These are phyloP conservation scores for Tetrahymena thermophila DNA, from an alignment of 73 alveolate genomes.

Conservation along the genomic window DNA sequence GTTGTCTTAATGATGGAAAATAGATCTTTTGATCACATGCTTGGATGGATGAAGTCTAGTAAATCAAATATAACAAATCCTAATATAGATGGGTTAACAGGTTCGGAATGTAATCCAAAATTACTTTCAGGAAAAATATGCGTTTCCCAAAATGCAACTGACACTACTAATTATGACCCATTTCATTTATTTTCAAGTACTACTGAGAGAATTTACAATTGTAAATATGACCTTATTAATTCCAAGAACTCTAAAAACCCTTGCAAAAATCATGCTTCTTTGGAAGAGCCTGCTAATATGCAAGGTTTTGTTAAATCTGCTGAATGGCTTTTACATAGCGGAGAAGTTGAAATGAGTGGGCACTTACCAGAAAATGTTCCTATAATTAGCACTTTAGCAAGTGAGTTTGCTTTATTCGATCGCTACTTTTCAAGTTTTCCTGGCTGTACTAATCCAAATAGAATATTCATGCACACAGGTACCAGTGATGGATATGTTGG, in stretches of 20 bases:
- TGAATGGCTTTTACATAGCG: not conserved
- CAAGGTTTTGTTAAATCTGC: not conserved
- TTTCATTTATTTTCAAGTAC: not conserved
- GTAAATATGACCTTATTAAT: not conserved
- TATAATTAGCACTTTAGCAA: not conserved
- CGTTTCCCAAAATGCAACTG: not conserved
- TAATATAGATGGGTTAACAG: not conserved
- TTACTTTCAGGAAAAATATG: not conserved
- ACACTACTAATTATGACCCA: not conserved
- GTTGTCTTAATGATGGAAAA: constrained; percentile 6
- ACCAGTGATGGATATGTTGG: not conserved
- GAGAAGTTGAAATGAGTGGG: not conserved
- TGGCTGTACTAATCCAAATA: not conserved
- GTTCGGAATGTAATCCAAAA: not conserved
- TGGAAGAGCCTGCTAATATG: not conserved
- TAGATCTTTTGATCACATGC: constrained; percentile 5
- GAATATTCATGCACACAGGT: not conserved
- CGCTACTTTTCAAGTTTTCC: not conserved
- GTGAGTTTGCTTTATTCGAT: not conserved
- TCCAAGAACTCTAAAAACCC: not conserved
- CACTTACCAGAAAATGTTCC: not conserved
- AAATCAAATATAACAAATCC: not conserved
- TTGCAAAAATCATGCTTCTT: not conserved
- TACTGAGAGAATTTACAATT: not conserved
- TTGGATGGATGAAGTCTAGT: not conserved